phyloP scores from a whole-genome alignment of 805 yeast genomes.

The Kazachstania africana region DNA sequence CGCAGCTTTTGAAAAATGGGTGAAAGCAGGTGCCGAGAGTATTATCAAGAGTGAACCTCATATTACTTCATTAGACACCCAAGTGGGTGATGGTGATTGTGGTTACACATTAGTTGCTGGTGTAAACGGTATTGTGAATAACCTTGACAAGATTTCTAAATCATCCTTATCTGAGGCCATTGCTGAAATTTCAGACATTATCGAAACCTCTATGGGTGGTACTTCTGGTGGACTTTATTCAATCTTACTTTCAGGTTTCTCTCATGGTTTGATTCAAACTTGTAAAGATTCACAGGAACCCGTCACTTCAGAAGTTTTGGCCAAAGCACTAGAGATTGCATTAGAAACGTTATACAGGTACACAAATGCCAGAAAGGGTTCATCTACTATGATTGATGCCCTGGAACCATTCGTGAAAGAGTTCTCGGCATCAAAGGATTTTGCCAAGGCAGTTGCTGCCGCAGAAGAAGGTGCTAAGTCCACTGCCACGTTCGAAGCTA shows the following conservation, averaged over 20 bases:
- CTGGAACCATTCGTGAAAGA: slow-evolving; percentile 74
- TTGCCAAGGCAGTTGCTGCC: slow-evolving; percentile 50
- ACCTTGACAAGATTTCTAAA: slow-evolving; percentile 34
- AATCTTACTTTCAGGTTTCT: slow-evolving; percentile 69
- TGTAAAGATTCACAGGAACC: slow-evolving; percentile 17
- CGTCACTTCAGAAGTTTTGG: slow-evolving; percentile 28
- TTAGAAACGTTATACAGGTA: slow-evolving; percentile 67
- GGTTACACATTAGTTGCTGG: slow-evolving; percentile 86
- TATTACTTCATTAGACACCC: slow-evolving; percentile 74
- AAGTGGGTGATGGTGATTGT: slow-evolving; percentile 96
- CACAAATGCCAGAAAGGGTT: slow-evolving; percentile 82
- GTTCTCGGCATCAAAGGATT: slow-evolving; percentile 38
- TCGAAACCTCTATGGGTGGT: slow-evolving; percentile 93
- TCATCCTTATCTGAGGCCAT: slow-evolving; percentile 41
- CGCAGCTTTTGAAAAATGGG: slow-evolving; percentile 24
- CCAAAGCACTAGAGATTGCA: slow-evolving; percentile 44
- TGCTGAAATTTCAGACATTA: slow-evolving; percentile 65
- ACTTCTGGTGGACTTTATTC: slow-evolving; percentile 92
- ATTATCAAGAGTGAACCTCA: slow-evolving; percentile 63
- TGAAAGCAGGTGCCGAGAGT: slow-evolving; percentile 39
- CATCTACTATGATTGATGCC: slow-evolving; percentile 81
- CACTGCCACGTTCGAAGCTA: slow-evolving; percentile 67
- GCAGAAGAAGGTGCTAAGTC: slow-evolving; percentile 67
- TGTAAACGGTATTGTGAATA: slow-evolving; percentile 54
- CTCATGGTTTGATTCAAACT: slow-evolving; percentile 33